phyloP scores from a whole-genome alignment of 257 asterid species.

The Primulina eburnea region DNA sequence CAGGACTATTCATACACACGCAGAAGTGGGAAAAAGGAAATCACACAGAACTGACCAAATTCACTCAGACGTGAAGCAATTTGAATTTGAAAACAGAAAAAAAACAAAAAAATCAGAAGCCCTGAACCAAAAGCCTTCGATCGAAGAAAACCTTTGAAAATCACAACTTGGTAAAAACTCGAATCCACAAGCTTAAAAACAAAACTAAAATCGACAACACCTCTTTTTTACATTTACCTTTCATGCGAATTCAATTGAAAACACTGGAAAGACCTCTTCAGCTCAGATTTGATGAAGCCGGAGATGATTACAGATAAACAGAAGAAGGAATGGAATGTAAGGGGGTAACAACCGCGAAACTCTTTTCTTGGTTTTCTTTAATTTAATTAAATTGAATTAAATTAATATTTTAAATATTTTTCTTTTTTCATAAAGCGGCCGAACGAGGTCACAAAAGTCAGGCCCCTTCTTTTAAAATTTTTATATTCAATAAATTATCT shows the following conservation, averaged over 20 bases:
- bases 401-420: too few relatives aligned
- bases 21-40: slow-evolving; percentile 7
- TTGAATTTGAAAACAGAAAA: slow-evolving; percentile 18
- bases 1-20: not conserved
- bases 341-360: slow-evolving; percentile 62
- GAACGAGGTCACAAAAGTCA: too few relatives aligned
- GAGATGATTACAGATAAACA: slow-evolving; percentile 25
- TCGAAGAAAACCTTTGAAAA: slow-evolving; percentile 27
- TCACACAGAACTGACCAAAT: slow-evolving; percentile 19
- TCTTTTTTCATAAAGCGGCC: too few relatives aligned
- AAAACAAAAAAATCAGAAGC: not conserved
- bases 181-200: slow-evolving; percentile 25
- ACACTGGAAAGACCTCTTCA: slow-evolving; percentile 19
- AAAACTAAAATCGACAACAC: slow-evolving; percentile 19
- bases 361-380: slow-evolving; percentile 31
- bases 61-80: slow-evolving; percentile 22
- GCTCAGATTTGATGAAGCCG: not conserved
- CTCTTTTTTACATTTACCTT: slow-evolving; percentile 28
- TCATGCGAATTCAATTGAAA: slow-evolving; percentile 38
- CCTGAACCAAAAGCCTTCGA: slow-evolving; percentile 18
- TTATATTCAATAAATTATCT: too few relatives aligned
- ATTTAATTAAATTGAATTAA: too few relatives aligned
- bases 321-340: slow-evolving; percentile 31
- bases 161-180: slow-evolving; percentile 15
- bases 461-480: too few relatives aligned